These are phyloP conservation scores for Penicillium salamii DNA, from an alignment of 495 filamentous ascomycete genomes.

Conservation along the genomic window DNA sequence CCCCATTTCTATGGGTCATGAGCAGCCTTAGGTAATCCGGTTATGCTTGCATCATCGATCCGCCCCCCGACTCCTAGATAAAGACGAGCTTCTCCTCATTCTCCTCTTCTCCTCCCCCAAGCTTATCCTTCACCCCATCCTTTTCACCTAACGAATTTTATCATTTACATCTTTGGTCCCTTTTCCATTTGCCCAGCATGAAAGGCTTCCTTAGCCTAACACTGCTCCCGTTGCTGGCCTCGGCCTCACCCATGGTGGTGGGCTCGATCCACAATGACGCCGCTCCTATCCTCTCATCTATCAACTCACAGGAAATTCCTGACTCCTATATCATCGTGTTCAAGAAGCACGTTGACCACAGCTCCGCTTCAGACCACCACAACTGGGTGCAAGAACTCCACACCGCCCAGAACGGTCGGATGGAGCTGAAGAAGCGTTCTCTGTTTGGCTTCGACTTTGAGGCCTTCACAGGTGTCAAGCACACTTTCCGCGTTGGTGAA, in stretches of 20 bases:
- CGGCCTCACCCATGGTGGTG: constrained; percentile 72
- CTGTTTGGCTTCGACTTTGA: constrained; percentile 69
- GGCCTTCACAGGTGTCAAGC: constrained; percentile 82
- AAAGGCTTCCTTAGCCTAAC: constrained; percentile 65
- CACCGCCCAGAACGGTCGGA: constrained; percentile 53
- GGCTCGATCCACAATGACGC: constrained; percentile 81
- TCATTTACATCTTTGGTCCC: constrained; percentile 20
- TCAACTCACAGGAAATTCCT: constrained; percentile 70
- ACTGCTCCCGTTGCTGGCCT: constrained; percentile 62
- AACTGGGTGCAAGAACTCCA: constrained; percentile 85
- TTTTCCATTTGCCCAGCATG: constrained; percentile 61
- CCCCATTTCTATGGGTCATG: constrained; percentile 24
- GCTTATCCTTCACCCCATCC: constrained; percentile 22
- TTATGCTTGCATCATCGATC: constrained; percentile 43
- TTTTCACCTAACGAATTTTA: constrained; percentile 14
- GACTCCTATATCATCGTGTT: constrained; percentile 98
- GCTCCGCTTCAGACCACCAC: constrained; percentile 71
- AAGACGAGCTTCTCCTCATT: constrained; percentile 44
- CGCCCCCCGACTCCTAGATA: constrained; percentile 35
- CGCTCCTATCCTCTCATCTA: constrained; percentile 83
- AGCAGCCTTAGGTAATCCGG: constrained; percentile 25
- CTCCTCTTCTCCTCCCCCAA: constrained; percentile 22
- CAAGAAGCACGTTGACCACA: constrained; percentile 83
- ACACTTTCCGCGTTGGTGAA: constrained; percentile 88
- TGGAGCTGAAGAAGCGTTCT: constrained; percentile 86